Percentiles rank a stretch among this genome's conserved stretches.
Evolutionary conservation across 1,284 basidiomycete genomes (phyloP).

Genomic region (Cutaneotrichosporon sp.): DNA sequence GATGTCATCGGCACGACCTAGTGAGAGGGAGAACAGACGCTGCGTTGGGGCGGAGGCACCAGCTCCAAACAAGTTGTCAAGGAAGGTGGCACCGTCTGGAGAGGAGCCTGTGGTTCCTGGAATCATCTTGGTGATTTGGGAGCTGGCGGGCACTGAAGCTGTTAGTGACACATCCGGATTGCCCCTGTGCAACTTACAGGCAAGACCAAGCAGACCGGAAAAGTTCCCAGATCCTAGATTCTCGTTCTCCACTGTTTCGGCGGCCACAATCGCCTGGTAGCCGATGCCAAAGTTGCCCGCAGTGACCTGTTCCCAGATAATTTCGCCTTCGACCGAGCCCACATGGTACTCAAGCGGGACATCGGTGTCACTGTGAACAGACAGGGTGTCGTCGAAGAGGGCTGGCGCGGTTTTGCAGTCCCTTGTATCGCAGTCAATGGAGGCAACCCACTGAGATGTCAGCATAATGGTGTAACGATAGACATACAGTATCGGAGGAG

Average conservation of each 20-base stretch:
- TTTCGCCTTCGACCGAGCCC: constrained; percentile 37
- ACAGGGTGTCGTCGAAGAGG: constrained; percentile 32
- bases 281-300: constrained; percentile 41
- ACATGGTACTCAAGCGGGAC: constrained; percentile 33
- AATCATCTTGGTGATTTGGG: constrained; percentile 36
- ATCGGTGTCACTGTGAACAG: constrained; percentile 31
- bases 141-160: constrained; percentile 38
- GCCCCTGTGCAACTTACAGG: constrained; percentile 27
- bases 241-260: constrained; percentile 33
- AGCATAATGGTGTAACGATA: constrained; percentile 2
- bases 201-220: constrained; percentile 42
- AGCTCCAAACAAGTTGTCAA: constrained; percentile 47
- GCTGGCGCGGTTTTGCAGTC: constrained; percentile 30
- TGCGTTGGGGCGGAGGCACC: constrained; percentile 40
- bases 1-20: constrained; percentile 43
- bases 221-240: constrained; percentile 40
- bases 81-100: constrained; percentile 47
- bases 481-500: constrained; percentile 44
- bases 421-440: constrained; percentile 30
- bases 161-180: neutral
- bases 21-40: constrained; percentile 39
- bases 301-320: constrained; percentile 45
- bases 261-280: constrained; percentile 46
- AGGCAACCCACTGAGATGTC: constrained; percentile 41
- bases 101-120: constrained; percentile 41